These are phyloP conservation scores for Ettlia oleoabundans DNA, from an alignment of 139 green algal genomes.

Conservation along the genomic window DNA sequence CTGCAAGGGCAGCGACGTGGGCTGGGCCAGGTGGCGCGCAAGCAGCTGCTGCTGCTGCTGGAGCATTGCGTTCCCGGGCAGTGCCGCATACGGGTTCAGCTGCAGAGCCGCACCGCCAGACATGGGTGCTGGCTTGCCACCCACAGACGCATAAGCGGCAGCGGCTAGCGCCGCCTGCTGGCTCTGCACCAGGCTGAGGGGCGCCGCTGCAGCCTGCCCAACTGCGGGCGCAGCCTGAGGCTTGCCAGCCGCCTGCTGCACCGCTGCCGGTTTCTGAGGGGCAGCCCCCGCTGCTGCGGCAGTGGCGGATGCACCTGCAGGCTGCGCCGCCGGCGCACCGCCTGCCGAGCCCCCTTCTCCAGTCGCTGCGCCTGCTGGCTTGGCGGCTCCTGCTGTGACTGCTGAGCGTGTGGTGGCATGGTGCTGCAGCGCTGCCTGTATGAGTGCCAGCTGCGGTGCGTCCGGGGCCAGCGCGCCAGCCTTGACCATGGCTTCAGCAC, in stretches of 20 bases:
- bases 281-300: too few species aligned
- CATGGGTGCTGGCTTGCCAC: constrained; percentile 3
- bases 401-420: neutral
- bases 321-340: neutral
- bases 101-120: neutral
- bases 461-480: neutral
- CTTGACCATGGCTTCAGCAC: constrained; percentile 19
- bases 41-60: constrained; percentile 45
- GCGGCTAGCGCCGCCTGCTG: constrained; percentile 21
- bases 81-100: constrained; percentile 21
- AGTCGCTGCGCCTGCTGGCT: neutral
- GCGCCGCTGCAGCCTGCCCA: neutral
- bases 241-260: neutral
- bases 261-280: neutral
- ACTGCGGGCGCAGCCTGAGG: neutral
- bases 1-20: constrained; percentile 40
- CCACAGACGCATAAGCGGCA: constrained; percentile 13
- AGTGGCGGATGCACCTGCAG: too few species aligned
- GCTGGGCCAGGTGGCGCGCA: constrained; percentile 32
- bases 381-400: neutral
- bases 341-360: neutral
- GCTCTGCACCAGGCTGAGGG: constrained; percentile 16
- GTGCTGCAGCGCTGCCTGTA: constrained; percentile 36
- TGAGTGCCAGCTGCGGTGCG: constrained; percentile 26
- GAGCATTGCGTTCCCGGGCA: neutral